Conservation (phyloP, 257 asterid species). For the Catharanthus roseus region DNA sequence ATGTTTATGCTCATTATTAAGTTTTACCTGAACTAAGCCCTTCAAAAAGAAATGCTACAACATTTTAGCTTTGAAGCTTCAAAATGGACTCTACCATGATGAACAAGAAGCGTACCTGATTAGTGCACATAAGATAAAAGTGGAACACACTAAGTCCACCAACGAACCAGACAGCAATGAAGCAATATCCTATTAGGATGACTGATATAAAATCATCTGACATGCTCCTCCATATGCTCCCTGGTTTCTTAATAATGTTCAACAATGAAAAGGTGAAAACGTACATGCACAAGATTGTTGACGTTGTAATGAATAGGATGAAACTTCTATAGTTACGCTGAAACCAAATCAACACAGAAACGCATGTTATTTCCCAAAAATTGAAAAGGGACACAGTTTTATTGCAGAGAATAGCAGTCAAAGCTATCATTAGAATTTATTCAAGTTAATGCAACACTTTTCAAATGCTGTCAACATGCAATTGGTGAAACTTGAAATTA, state of each 20-base stretch:
- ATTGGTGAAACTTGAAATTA: too few relatives aligned
- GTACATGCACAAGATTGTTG: constrained; percentile 68
- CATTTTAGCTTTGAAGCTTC: background rate
- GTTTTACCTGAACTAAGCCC: background rate
- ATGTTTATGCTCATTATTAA: background rate
- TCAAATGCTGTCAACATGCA: too few relatives aligned
- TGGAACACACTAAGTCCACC: constrained; percentile 88
- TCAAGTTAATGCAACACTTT: too few relatives aligned
- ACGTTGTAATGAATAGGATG: constrained; percentile 63
- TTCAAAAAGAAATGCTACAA: background rate
- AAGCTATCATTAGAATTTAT: background rate
- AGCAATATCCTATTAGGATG: constrained; percentile 59
- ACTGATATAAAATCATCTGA: constrained; percentile 55
- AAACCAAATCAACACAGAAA: constrained; percentile 23
- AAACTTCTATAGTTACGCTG: constrained; percentile 90
- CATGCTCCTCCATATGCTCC: constrained; percentile 44
- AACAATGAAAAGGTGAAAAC: constrained; percentile 83
- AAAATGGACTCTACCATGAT: background rate
- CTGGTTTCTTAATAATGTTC: constrained; percentile 47
- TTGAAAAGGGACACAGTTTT: background rate
- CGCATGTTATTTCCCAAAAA: constrained; percentile 16
- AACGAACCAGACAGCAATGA: constrained; percentile 82
- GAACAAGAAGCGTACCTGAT: constrained; percentile 53
- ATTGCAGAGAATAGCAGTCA: background rate
- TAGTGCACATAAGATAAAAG: constrained; percentile 70